These are phyloP conservation scores for Sanghuangporus baumii DNA, from an alignment of 1,284 basidiomycete species.

Conservation along the genomic window DNA sequence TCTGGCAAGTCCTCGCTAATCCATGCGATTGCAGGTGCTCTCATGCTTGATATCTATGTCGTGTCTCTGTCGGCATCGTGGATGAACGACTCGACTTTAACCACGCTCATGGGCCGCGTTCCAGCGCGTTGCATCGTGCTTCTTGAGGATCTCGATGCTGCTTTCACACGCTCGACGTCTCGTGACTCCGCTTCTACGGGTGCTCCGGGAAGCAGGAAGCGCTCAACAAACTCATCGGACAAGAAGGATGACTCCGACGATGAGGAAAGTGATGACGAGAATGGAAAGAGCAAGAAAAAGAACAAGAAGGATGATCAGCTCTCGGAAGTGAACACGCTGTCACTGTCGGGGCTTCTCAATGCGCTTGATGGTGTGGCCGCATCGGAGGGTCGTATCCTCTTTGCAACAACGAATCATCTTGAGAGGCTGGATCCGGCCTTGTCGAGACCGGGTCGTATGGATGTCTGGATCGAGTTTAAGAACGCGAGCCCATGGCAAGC, in stretches of 20 bases:
- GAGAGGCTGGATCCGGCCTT: constrained; percentile 79
- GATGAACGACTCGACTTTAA: constrained; percentile 74
- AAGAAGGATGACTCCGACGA: constrained; percentile 29
- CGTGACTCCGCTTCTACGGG: constrained; percentile 37
- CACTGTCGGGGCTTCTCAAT: constrained; percentile 75
- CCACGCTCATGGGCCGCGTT: constrained; percentile 74
- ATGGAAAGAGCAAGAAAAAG: constrained; percentile 30
- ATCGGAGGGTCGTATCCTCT: constrained; percentile 75
- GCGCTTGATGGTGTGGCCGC: constrained; percentile 85
- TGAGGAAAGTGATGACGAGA: constrained; percentile 29
- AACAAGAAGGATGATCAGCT: constrained; percentile 51
- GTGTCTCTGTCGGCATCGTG: constrained; percentile 70
- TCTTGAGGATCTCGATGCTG: constrained; percentile 80
- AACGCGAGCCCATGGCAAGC: constrained; percentile 79
- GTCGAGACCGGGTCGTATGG: constrained; percentile 82
- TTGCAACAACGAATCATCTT: constrained; percentile 85
- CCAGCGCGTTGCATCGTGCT: constrained; percentile 79
- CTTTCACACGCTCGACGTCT: constrained; percentile 54
- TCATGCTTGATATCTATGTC: constrained; percentile 77
- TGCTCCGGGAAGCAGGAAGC: constrained; percentile 48
- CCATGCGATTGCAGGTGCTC: constrained; percentile 77
- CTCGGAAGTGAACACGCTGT: constrained; percentile 75
- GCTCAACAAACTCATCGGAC: constrained; percentile 35
- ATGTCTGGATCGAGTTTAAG: constrained; percentile 86
- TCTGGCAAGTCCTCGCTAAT: constrained; percentile 80